Conservation (phyloP, 768 basidiomycete species). For the Mycena alexandri region DNA sequence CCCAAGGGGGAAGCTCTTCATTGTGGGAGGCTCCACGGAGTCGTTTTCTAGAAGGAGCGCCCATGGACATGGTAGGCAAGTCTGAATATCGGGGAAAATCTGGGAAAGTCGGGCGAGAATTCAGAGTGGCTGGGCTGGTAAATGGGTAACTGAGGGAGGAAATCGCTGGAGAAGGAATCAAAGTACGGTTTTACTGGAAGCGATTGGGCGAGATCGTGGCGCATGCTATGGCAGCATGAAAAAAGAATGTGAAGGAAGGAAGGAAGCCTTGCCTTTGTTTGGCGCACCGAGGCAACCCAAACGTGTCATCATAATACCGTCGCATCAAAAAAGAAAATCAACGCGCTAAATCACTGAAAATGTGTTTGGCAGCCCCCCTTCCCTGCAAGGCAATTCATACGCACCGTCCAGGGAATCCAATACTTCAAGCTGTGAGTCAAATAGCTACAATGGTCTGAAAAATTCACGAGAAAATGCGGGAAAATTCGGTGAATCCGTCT, state of each 20-base stretch:
- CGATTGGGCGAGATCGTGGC: background rate
- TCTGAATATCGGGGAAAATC: conserved; percentile 8
- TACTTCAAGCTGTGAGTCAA: too few species aligned
- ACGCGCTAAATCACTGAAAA: too few species aligned
- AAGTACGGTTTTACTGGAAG: background rate
- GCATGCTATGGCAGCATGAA: background rate
- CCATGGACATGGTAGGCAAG: conserved; percentile 14
- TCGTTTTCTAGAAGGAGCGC: conserved; percentile 31
- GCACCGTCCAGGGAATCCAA: too few species aligned
- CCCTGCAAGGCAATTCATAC: too few species aligned
- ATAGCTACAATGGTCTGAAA: too few species aligned
- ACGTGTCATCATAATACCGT: too few species aligned
- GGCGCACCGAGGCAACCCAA: too few species aligned
- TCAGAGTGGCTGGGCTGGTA: conserved; percentile 30
- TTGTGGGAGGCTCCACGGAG: conserved; percentile 26
- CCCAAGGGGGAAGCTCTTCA: conserved; percentile 48
- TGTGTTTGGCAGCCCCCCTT: too few species aligned
- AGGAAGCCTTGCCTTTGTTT: background rate
- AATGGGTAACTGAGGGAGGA: conserved; percentile 28
- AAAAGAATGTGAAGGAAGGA: background rate
- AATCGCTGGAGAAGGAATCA: background rate
- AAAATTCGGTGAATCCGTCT: too few species aligned
- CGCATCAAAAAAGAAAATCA: too few species aligned
- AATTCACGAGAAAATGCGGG: too few species aligned
- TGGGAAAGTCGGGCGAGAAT: conserved; percentile 25